phyloP scores from a whole-genome alignment of 768 basidiomycete species.

The Sporobolomyces phaffii region DNA sequence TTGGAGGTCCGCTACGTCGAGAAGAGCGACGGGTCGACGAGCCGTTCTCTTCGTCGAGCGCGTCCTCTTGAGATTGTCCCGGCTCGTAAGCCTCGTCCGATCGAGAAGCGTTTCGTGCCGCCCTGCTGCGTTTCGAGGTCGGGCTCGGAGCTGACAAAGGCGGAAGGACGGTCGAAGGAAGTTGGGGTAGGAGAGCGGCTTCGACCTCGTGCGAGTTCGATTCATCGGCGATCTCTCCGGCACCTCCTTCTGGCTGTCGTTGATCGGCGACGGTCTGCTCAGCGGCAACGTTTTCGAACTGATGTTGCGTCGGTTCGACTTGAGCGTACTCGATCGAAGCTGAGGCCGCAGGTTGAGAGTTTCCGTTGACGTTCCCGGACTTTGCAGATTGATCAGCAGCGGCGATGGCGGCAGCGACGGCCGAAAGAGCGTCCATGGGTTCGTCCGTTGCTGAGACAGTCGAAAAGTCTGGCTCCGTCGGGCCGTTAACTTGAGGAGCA shows the following conservation, averaged over 20 bases:
- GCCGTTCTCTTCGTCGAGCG: neutral
- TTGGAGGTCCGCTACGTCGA: neutral
- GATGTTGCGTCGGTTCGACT: neutral
- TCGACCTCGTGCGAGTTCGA: neutral
- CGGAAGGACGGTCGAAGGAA: no score
- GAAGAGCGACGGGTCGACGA: neutral
- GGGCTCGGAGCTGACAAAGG: no score
- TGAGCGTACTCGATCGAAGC: neutral
- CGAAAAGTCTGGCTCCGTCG: neutral
- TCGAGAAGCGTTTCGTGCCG: no score
- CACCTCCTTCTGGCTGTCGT: no score
- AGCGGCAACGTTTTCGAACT: no score
- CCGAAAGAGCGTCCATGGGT: slow-evolving; percentile 21
- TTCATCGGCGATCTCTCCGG: neutral
- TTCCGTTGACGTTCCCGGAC: neutral
- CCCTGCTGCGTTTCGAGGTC: neutral
- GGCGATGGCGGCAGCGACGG: slow-evolving; percentile 14
- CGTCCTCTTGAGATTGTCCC: neutral
- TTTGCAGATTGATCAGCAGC: neutral
- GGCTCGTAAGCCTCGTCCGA: neutral
- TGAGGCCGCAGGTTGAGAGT: no score
- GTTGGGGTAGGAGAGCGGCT: neutral
- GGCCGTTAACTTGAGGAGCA: neutral
- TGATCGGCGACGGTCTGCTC: no score
- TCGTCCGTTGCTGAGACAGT: slow-evolving; percentile 10